phyloP scores from a whole-genome alignment of 192 early-diverging fungal species.

The Dissophora ornata region DNA sequence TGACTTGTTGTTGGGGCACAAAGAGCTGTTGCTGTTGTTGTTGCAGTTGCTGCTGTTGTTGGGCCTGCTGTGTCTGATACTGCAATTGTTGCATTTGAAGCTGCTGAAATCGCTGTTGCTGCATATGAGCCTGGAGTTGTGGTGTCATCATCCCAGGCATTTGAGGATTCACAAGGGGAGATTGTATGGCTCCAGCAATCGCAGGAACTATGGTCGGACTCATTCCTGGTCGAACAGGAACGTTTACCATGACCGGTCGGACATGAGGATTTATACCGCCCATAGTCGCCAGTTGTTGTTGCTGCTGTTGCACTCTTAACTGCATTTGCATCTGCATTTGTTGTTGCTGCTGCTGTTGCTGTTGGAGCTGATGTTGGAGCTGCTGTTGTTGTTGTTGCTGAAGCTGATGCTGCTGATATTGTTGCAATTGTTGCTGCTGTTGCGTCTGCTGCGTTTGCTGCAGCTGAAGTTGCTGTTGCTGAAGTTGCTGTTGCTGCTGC shows the following conservation, averaged over 20 bases:
- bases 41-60: slow-evolving; percentile 20
- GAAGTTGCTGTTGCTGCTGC: slow-evolving; percentile 15
- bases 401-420: slow-evolving; percentile 35
- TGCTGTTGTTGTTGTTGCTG: slow-evolving; percentile 27
- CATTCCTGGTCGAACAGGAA: slow-evolving; percentile 21
- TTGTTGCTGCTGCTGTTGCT: slow-evolving; percentile 11
- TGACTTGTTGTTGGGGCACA: slow-evolving; percentile 31
- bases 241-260: slow-evolving; percentile 23
- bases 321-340: slow-evolving; percentile 23
- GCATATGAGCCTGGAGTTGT: slow-evolving; percentile 7
- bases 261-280: slow-evolving; percentile 20
- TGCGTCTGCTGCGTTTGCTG: slow-evolving; percentile 21
- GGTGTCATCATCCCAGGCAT: slow-evolving; percentile 14
- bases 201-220: slow-evolving; percentile 24
- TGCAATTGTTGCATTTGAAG: slow-evolving; percentile 21
- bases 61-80: slow-evolving; percentile 9
- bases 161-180: slow-evolving; percentile 16
- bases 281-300: slow-evolving; percentile 31
- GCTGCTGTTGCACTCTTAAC: slow-evolving; percentile 10
- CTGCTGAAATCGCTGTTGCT: slow-evolving; percentile 7
- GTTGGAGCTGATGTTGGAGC: slow-evolving; percentile 15
- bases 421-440: slow-evolving; percentile 22
- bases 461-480: slow-evolving; percentile 20
- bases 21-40: slow-evolving; percentile 17
- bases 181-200: slow-evolving; percentile 8